phyloP scores from a whole-genome alignment of 805 yeast species.

The Saturnispora hagleri region DNA sequence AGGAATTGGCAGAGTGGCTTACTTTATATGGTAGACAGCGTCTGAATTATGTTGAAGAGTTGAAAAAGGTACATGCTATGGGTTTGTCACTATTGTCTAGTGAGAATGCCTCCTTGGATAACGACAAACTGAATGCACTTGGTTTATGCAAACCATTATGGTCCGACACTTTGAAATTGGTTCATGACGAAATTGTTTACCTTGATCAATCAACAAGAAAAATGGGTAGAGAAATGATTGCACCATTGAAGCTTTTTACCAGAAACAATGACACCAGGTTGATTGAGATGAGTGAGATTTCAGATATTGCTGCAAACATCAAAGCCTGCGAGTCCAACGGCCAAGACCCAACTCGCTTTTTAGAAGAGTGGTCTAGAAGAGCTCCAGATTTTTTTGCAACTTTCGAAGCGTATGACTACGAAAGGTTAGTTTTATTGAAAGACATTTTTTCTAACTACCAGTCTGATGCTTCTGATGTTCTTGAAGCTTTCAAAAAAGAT shows the following conservation, averaged over 20 bases:
- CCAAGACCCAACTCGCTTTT: slow-evolving; percentile 33
- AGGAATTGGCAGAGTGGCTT: slow-evolving; percentile 53
- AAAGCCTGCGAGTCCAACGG: slow-evolving; percentile 14
- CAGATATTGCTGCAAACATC: slow-evolving; percentile 20
- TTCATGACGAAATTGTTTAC: slow-evolving; percentile 36
- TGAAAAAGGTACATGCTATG: slow-evolving; percentile 30
- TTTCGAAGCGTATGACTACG: slow-evolving; percentile 63
- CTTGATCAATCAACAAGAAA: slow-evolving; percentile 40
- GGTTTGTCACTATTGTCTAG: slow-evolving; percentile 30
- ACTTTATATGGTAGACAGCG: slow-evolving; percentile 42
- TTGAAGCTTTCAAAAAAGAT: slow-evolving; percentile 34
- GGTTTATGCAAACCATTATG: slow-evolving; percentile 38
- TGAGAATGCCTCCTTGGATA: slow-evolving; percentile 33
- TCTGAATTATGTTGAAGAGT: slow-evolving; percentile 38
- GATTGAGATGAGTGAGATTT: slow-evolving; percentile 31
- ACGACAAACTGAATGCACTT: slow-evolving; percentile 39
- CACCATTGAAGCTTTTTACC: slow-evolving; percentile 44
- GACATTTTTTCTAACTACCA: slow-evolving; percentile 58
- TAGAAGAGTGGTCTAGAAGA: slow-evolving; percentile 61
- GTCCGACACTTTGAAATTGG: slow-evolving; percentile 33
- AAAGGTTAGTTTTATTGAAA: slow-evolving; percentile 53
- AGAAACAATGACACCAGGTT: slow-evolving; percentile 41
- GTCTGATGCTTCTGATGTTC: slow-evolving; percentile 47
- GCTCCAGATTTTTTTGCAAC: slow-evolving; percentile 71
- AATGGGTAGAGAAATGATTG: slow-evolving; percentile 46